These are phyloP conservation scores for Oemleria cerasiformis DNA, from an alignment of 306 rosid species.

Conservation along the genomic window DNA sequence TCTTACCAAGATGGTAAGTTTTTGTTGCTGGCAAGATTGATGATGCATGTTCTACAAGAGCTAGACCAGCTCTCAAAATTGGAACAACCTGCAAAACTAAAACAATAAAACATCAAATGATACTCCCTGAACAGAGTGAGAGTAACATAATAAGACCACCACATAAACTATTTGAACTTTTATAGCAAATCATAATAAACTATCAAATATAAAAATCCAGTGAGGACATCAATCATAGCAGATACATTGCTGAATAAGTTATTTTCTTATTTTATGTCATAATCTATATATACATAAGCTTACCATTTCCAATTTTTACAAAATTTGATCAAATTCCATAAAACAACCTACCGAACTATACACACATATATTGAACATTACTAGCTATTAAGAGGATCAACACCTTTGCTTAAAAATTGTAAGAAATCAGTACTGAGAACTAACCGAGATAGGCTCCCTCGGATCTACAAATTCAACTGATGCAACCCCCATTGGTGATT, in stretches of 20 bases:
- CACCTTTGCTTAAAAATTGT: not conserved
- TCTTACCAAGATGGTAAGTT: slow-evolving; percentile 83
- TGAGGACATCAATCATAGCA: not conserved
- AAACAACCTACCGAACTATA: too few relatives aligned
- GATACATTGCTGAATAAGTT: not conserved
- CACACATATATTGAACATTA: not conserved
- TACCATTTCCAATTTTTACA: too few relatives aligned
- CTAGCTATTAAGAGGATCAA: not conserved
- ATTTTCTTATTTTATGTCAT: too few relatives aligned
- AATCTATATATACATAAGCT: too few relatives aligned
- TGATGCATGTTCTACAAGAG: slow-evolving; percentile 78
- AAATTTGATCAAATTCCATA: too few relatives aligned
- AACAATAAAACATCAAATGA: slow-evolving; percentile 24
- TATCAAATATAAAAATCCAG: not conserved
- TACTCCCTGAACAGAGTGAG: slow-evolving; percentile 20
- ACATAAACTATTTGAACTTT: not conserved
- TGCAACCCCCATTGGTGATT: slow-evolving; percentile 86
- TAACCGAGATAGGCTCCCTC: slow-evolving; percentile 85
- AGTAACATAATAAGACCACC: not conserved
- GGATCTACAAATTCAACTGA: slow-evolving; percentile 91
- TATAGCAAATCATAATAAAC: not conserved
- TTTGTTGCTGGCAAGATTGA: slow-evolving; percentile 79
- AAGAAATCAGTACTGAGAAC: slow-evolving; percentile 25
- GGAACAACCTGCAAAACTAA: slow-evolving; percentile 70
- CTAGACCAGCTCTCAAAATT: slow-evolving; percentile 89